These are phyloP conservation scores for Colletotrichum zoysiae DNA, from an alignment of 2,329 filamentous ascomycete genomes.

Conservation along the genomic window DNA sequence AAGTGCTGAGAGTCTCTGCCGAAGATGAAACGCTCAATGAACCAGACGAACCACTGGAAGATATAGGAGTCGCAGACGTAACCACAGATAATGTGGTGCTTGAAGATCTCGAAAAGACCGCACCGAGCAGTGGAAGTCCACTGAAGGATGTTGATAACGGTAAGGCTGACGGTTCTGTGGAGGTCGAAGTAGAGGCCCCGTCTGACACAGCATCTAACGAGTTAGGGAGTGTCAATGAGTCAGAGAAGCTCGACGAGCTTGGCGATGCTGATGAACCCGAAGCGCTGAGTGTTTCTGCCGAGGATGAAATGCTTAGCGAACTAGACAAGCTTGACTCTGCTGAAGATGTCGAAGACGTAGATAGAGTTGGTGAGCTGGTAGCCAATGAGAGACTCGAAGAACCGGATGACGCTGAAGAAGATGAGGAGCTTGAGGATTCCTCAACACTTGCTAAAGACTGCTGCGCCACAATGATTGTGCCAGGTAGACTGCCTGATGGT, in stretches of 20 bases:
- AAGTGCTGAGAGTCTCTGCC: not conserved
- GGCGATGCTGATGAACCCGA: not conserved
- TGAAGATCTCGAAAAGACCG: too few species aligned
- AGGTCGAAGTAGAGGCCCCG: not conserved
- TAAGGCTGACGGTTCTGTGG: not conserved
- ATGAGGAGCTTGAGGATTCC: not conserved
- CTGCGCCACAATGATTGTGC: conserved; percentile 8
- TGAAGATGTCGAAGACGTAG: not conserved
- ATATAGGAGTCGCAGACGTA: too few species aligned
- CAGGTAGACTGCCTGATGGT: conserved; percentile 4
- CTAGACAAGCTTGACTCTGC: not conserved
- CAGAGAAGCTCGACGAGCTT: not conserved
- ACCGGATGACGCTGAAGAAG: not conserved
- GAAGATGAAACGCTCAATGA: not conserved
- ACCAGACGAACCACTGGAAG: too few species aligned
- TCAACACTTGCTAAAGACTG: not conserved
- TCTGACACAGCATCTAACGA: not conserved
- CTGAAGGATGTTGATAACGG: not conserved
- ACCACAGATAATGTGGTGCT: too few species aligned
- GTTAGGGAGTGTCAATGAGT: not conserved
- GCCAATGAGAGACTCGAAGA: not conserved
- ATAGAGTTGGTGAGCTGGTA: not conserved
- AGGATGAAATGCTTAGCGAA: not conserved
- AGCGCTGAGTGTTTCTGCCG: not conserved
- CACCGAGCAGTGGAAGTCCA: not conserved